Conservation (phyloP, 768 basidiomycete species). For the Leccinum incarnatum region DNA sequence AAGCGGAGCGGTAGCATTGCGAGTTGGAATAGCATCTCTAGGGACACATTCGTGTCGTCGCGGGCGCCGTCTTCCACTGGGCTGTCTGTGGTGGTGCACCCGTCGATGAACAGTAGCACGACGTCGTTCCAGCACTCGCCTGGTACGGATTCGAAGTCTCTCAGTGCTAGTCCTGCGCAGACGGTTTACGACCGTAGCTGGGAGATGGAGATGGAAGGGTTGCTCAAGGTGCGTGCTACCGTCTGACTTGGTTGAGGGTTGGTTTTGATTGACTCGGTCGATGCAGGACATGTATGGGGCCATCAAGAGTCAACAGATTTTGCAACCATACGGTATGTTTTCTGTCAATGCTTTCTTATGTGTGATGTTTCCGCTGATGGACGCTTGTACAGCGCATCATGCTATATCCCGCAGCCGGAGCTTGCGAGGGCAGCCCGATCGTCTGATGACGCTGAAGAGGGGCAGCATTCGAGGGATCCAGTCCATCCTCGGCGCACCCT, state of each 20-base stretch:
- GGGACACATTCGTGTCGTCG: conserved; percentile 50
- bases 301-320: conserved; percentile 86
- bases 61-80: conserved; percentile 35
- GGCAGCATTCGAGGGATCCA: conserved; percentile 89
- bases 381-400: conserved; percentile 38
- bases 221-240: conserved; percentile 65
- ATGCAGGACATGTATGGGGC: conserved; percentile 89
- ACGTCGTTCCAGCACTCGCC: conserved; percentile 60
- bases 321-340: conserved; percentile 65
- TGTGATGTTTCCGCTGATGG: conserved; percentile 15
- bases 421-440: conserved; percentile 66
- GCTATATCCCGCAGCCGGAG: conserved; percentile 66
- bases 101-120: conserved; percentile 57
- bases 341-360: not conserved
- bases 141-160: conserved; percentile 37
- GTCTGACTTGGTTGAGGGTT: not conserved
- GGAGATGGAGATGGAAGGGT: conserved; percentile 82
- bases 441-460: conserved; percentile 77
- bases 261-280: conserved; percentile 1
- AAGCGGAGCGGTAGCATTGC: conserved; percentile 83
- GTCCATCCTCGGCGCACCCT: conserved; percentile 67
- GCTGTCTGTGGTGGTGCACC: conserved; percentile 32
- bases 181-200: conserved; percentile 63
- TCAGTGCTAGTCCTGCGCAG: conserved; percentile 32
- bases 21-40: conserved; percentile 79